Evolutionary conservation across 106 monocot genomes (phyloP), one percentile per base, ranked within the genome.

Genomic region (Phalaenopsis aphrodite): DNA sequence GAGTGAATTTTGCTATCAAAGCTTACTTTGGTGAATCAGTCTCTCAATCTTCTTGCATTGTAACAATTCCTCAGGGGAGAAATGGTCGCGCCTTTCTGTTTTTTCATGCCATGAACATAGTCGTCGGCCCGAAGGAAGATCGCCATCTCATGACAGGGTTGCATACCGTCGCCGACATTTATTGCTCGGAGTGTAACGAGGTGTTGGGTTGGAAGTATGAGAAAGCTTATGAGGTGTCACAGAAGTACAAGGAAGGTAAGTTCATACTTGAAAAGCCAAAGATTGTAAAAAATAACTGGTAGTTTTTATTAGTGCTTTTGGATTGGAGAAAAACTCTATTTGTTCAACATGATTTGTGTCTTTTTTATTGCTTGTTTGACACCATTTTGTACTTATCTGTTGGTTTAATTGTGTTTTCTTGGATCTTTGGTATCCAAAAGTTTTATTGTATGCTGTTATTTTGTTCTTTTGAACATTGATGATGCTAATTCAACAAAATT

Each of bases 201-300:
- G 87, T 95, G 36, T 71, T 95, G 76, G 95, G 95, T 41, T 92
- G 87, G 91, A 93, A 93, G 82, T 93, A 93, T 78, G 90, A 93
- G 56, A 79, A 87, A 58, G 93, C 95, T 52, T 95, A 90, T 68
- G 92, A 90, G 74, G 92, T 87, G 79, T 86, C 90, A 38, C 90
- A 88, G 78, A 91, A 86, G 83, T 94, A 94, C 77, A 94, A 94
- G 79, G 94, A 94, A 85, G 91, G 94, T 24, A 95, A 95, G 78
- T 95, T 88, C 84, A 95, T 95, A 73, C 82, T 95, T 52, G 95
- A 95, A 79, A 95, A 95, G 41, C 84, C 88, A 36, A 95, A 95
- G 82, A 92, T 95, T 41, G 81, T 89, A 10, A 87, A 90, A 78
- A 92, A 95, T 73, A 88, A 95, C 75, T 95, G 89, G 92, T 95